These are phyloP conservation scores for Clavulina sp. DNA, from an alignment of 768 basidiomycete genomes.

Conservation along the genomic window DNA sequence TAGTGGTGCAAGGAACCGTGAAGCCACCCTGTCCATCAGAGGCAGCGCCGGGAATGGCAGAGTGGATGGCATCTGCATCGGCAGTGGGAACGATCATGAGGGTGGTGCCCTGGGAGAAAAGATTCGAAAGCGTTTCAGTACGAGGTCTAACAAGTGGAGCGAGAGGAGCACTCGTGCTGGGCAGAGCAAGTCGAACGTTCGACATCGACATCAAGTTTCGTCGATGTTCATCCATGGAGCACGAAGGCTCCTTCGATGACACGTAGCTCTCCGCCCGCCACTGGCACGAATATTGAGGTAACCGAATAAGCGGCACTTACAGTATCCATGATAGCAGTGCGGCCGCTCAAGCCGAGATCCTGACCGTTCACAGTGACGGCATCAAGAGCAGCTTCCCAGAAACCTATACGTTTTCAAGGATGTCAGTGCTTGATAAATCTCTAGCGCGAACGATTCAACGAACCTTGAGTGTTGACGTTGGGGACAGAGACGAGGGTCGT, in stretches of 20 bases:
- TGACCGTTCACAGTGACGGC: constrained; percentile 40
- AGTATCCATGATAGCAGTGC: constrained; percentile 46
- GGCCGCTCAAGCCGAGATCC: constrained; percentile 21
- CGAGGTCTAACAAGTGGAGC: too few species aligned
- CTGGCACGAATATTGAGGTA: not conserved
- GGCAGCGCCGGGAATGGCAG: constrained; percentile 32
- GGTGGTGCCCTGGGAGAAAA: constrained; percentile 13
- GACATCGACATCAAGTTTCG: too few species aligned
- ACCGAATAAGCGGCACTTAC: constrained; percentile 4
- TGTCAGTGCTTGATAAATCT: too few species aligned
- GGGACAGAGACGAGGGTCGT: constrained; percentile 37
- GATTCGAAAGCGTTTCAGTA: too few species aligned
- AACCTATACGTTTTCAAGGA: too few species aligned
- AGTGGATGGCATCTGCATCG: constrained; percentile 41
- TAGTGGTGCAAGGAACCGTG: constrained; percentile 49
- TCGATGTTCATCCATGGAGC: too few species aligned
- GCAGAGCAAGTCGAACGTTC: too few species aligned
- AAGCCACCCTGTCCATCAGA: constrained; percentile 30
- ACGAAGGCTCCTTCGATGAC: too few species aligned
- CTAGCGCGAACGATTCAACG: too few species aligned
- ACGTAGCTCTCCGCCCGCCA: too few species aligned
- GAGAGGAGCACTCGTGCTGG: too few species aligned
- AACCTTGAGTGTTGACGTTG: constrained; percentile 44
- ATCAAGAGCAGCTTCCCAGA: constrained; percentile 63
- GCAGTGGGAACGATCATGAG: constrained; percentile 16